A percentile compares a stretch with the other conserved stretches of the same genome.
Conservation (phyloP, 2,329 filamentous ascomycete species). For the Arthrobotrys sphaeroides region DNA sequence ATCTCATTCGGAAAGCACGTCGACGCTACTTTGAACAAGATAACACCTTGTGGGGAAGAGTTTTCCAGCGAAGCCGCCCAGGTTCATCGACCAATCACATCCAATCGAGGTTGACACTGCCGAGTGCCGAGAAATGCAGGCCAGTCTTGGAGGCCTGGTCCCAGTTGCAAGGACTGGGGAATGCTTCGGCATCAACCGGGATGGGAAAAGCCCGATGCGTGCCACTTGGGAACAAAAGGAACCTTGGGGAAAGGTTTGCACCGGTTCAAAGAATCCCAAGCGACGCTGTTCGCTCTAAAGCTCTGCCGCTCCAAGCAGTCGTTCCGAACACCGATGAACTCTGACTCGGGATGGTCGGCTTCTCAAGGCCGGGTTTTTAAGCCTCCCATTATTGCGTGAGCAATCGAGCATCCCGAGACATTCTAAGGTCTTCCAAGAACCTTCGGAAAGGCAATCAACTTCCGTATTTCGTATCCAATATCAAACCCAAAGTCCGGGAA, state of each 20-base stretch:
- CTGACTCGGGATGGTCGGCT: conserved; percentile 12
- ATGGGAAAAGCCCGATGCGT: conserved; percentile 26
- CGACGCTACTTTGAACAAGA: conserved; percentile 14
- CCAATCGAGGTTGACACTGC: conserved; percentile 22
- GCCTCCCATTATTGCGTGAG: conserved; percentile 28
- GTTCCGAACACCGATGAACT: conserved; percentile 14
- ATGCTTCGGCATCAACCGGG: conserved; percentile 38
- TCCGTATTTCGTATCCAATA: conserved; percentile 1
- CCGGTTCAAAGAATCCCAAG: background rate
- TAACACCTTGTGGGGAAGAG: conserved; percentile 31
- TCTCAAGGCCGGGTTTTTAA: conserved; percentile 13
- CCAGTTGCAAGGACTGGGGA: conserved; percentile 6
- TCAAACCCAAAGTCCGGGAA: background rate
- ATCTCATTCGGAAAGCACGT: conserved; percentile 23
- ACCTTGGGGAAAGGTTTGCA: conserved; percentile 5
- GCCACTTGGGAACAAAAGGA: background rate
- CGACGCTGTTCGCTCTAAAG: too few relatives aligned
- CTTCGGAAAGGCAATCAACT: background rate
- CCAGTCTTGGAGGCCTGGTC: background rate
- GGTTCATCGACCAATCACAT: conserved; percentile 26
- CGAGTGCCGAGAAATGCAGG: conserved; percentile 44
- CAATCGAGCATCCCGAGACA: conserved; percentile 13
- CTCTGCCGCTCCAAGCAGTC: too few relatives aligned
- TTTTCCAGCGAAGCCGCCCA: background rate
- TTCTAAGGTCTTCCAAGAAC: background rate